Base-by-base conservation (phyloP, 352 stramenopile species). In the Globisporangium spinosum region DNA sequence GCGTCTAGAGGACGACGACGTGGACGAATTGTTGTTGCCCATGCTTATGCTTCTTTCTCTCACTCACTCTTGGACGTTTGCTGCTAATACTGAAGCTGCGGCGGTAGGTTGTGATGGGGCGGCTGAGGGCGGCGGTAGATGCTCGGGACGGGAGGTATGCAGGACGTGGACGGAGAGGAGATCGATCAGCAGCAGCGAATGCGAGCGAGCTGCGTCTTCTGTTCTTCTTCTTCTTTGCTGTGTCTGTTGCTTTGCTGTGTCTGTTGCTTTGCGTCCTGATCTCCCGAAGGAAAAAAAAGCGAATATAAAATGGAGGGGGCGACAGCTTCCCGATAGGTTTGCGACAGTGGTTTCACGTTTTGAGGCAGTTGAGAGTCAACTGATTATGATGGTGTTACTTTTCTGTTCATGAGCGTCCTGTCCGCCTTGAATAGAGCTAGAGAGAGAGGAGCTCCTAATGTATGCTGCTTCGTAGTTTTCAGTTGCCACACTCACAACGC, bases 11-110 rank as follows among this genome's bases (percentile, higher is more conserved):
- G 83, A 77, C 49, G 81, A 84, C 70, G 77, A 87, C 69, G 83
- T 27, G 27, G 56, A 62, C 29, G 56, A 61, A 8, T 12, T 74
- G 47, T 79, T 82, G 76, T 93, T 93, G 15, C 84, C 84, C 84
- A 93, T 93, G n/a, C 32, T 47, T 47, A n/a, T 54, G 8, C 23
- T n/a, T 55, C 47, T 55, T 2, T 55, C 10, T 25, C 7, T n/a
- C 29, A 45, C 6, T 13, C 27, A 29, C 54, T 23, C 6, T 38
- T 38, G 32, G 51, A 32, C 29, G 29, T 32, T 15, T 40, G 53
- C n/a, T 55, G 47, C 40, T 49, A 2, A 17, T 13, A 4, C 32
- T 20, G 27, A 25, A 17, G 55, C 12, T 22, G 15, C 35, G 32
- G 3, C 17, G 2, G 56, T 32, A 35, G 22, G 27, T 22, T 20